Base-by-base conservation (phyloP, 1,139 yeast genomes). In the Yamadazyma kanchanaburiensis region DNA sequence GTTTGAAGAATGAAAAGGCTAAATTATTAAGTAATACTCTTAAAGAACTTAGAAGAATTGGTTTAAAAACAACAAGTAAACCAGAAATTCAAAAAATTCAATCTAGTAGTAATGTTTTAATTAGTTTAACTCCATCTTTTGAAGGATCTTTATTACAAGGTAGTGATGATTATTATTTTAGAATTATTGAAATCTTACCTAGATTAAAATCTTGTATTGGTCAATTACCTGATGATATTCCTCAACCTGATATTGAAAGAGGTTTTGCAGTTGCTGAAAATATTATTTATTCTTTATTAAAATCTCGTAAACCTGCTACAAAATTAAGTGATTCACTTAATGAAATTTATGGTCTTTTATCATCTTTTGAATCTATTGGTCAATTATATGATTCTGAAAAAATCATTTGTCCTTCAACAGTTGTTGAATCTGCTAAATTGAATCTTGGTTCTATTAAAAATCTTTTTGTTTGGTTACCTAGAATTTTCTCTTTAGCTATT, bases 221-320 rank as follows among this genome's bases (percentile, higher is more conserved):
- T 1, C 64, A 68, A 21, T 76, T 79, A 12, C 70, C 78, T 12
- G 83, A 75, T 9, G 97, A 88, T 47, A 78, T 87, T 13, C 94
- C 96, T 2, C 70, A 71, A 14, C 65, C 74, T 2, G 95, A 85
- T 50, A 72, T 86, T 22, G 83, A 77, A 38, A 81, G 80, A 43
- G 95, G 88, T 24, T 61, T 87, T 44, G 87, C 91, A 3, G 79
- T 80, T n/a, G 64, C 78, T 6, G 97, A 91, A 46, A 82, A 86
- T 51, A 55, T 87, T 31, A 54, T 87, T 6, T 75, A 67, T 45
- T 67, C 69, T 7, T 58, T 74, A 45, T 69, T 74, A 22, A 65
- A 69, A 7, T 64, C 68, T 16, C 66, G 85, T 41, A 55, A 57
- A 11, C 74, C 80, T 4, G 42, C 80, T 27, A 41, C 48, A 5